A percentile compares a stretch with the other conserved stretches of the same genome.
These are phyloP conservation scores for Fusarium caatingaense DNA, from an alignment of 2,329 filamentous ascomycete species.

Conservation along the genomic window DNA sequence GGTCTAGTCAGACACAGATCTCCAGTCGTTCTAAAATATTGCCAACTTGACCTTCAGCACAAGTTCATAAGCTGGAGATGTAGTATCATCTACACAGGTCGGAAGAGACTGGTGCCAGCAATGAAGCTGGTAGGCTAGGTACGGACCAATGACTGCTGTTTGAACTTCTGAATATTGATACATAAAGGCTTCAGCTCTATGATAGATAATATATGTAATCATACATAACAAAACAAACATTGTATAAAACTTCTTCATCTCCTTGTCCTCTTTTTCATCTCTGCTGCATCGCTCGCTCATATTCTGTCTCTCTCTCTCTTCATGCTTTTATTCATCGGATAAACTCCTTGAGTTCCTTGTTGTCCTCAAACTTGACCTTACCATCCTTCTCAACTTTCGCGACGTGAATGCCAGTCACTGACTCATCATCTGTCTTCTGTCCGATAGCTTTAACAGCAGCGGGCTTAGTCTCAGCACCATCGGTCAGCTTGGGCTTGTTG, in stretches of 20 bases:
- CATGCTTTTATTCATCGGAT: conserved; percentile 51
- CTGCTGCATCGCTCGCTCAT: conserved; percentile 12
- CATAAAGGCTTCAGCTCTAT: conserved; percentile 31
- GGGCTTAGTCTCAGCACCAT: conserved; percentile 42
- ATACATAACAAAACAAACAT: conserved; percentile 30
- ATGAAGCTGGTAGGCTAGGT: background rate
- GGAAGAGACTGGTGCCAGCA: background rate
- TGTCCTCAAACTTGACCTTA: conserved; percentile 73
- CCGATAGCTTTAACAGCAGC: conserved; percentile 20
- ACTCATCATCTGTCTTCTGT: conserved; percentile 49
- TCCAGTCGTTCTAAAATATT: background rate
- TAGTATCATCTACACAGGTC: background rate
- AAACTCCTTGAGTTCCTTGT: conserved; percentile 68
- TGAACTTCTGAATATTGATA: conserved; percentile 22
- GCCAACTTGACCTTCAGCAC: background rate
- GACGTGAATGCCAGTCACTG: conserved; percentile 63
- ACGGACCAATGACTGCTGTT: background rate
- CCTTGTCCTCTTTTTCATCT: conserved; percentile 12
- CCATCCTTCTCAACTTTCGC: conserved; percentile 69
- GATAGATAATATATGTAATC: conserved; percentile 23
- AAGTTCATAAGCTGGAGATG: background rate
- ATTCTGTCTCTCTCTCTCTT: background rate
- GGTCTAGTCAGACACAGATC: background rate
- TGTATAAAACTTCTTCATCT: conserved; percentile 6
- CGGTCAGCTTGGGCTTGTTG: conserved; percentile 49